Evolutionary conservation across 2,329 filamentous ascomycete genomes (phyloP), one percentile per base, ranked within the genome.

Genomic region (Penicillium italicum): DNA sequence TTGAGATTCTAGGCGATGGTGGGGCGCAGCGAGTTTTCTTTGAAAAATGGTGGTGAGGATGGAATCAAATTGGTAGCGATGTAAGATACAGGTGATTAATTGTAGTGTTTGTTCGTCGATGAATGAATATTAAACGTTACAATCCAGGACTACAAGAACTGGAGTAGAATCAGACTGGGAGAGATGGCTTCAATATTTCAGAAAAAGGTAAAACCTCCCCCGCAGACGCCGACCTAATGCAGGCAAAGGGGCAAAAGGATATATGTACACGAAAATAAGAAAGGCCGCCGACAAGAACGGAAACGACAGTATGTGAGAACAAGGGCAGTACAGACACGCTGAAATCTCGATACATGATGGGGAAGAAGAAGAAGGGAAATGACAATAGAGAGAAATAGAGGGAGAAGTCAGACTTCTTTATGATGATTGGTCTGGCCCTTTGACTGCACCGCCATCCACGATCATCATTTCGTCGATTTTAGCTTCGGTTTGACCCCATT

Each of bases 21-120:
- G 58, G 77, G 10, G 64, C 74, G 28, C 69, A 76, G 49, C 76
- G 77, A 45, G 79, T 87, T 3, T 70, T 85, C 56, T 81, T 74
- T 58, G 85, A 87, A 71, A 86, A 82, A 62, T 87, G 85, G 85
- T 87, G 85, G 85, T 87, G 47, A 65, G 18, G 41, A 44, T 33
- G 22, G 26, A 12, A 11, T n/a, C 20, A 30, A 22, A 33, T 11
- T 44, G 12, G 31, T 28, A 37, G 4, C 16, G 37, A 34, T 43
- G 48, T 50, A 43, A 26, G 3, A 24, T 50, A 33, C 16, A 4
- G 9, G 30, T 5, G 11, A 31, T 18, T 28, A 8, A 43, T 20
- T 50, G 9, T 12, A 31, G 37, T 14, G 16, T 20, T 20, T 30
- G 37, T 18, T 34, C 1, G 10, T 33, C 20, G 9, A 18, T 24